Conservation (phyloP, 495 filamentous ascomycete genomes). For the Penicillium pancosmium region DNA sequence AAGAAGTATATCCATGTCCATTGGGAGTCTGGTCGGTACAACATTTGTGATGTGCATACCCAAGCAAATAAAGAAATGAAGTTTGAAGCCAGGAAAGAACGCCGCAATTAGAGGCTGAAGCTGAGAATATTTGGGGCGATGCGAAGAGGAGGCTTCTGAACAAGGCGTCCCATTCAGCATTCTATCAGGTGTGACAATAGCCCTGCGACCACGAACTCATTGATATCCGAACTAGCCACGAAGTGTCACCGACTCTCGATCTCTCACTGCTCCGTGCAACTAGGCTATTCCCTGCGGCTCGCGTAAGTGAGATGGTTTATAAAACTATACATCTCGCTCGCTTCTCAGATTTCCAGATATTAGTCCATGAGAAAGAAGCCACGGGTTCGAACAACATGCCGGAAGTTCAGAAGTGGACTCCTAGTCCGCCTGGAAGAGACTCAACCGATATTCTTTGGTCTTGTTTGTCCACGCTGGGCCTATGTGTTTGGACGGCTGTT, state of each 20-base stretch:
- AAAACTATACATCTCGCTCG: background rate
- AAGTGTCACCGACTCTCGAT: background rate
- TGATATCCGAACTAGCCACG: background rate
- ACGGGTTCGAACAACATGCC: background rate
- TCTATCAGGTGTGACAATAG: constrained; percentile 2
- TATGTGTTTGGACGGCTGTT: constrained; percentile 3
- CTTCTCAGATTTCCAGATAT: background rate
- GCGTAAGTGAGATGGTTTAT: background rate
- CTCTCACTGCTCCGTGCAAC: background rate
- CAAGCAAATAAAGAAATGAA: background rate
- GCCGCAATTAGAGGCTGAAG: background rate
- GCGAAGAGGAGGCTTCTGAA: background rate
- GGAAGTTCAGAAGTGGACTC: background rate
- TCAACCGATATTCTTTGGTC: constrained; percentile 4
- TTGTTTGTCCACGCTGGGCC: background rate
- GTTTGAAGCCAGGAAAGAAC: background rate
- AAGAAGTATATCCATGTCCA: constrained; percentile 3
- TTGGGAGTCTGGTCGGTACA: constrained; percentile 1
- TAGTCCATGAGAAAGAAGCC: background rate
- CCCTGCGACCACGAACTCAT: background rate
- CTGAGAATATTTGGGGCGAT: background rate
- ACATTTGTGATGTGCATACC: constrained; percentile 4
- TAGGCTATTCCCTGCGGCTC: background rate
- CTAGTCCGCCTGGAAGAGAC: background rate
- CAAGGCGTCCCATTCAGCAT: background rate